Conservation (phyloP, 176 grass and related monocot species). For the Lolium perenne region DNA sequence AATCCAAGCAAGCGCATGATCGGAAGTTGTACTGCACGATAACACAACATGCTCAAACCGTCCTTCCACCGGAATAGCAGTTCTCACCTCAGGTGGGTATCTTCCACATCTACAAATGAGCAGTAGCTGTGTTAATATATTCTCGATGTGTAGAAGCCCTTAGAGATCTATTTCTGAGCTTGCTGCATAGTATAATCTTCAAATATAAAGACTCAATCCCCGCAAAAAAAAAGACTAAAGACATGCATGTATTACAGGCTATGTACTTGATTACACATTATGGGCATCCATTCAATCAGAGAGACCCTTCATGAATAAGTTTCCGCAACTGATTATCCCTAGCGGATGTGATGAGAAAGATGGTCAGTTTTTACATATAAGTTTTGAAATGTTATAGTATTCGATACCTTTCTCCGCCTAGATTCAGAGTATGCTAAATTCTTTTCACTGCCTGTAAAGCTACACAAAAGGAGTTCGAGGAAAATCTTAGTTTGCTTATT, state of each 20-base stretch:
- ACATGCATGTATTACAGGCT: slow-evolving; percentile 8
- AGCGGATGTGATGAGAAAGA: slow-evolving; percentile 7
- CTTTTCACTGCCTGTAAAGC: neutral
- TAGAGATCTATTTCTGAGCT: neutral
- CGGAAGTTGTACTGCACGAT: slow-evolving; percentile 93
- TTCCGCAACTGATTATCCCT: slow-evolving; percentile 13
- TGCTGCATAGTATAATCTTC: slow-evolving; percentile 27
- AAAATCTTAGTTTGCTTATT: slow-evolving; percentile 15
- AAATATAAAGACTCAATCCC: neutral
- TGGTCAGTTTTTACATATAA: neutral
- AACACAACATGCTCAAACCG: slow-evolving; percentile 98
- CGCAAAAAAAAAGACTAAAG: neutral
- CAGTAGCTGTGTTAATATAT: neutral
- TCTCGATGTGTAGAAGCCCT: neutral
- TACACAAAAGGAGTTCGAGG: neutral
- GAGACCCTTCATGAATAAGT: neutral
- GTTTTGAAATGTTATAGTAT: slow-evolving; percentile 1
- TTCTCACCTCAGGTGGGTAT: slow-evolving; percentile 91
- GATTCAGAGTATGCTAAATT: neutral
- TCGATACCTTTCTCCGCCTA: slow-evolving; percentile 1
- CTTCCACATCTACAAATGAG: slow-evolving; percentile 74
- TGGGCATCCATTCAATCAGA: neutral
- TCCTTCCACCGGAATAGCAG: slow-evolving; percentile 94
- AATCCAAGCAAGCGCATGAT: slow-evolving; percentile 98
- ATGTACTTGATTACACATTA: neutral